Conservation (phyloP, 805 yeast species). For the Saccharomyces eubayanus region DNA sequence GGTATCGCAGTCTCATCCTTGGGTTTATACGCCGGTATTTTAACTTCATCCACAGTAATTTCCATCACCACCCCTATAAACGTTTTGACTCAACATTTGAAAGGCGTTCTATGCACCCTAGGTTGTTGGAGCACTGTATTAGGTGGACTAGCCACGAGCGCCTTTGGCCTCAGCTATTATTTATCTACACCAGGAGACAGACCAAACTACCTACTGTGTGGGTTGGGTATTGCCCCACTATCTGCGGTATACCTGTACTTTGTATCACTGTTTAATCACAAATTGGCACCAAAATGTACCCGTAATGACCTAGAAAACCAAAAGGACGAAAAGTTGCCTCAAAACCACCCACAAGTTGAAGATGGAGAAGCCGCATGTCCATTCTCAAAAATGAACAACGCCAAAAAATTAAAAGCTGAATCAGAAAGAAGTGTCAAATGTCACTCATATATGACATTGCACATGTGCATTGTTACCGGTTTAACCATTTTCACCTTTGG, state of each 20-base stretch:
- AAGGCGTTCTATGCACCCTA: slow-evolving; percentile 17
- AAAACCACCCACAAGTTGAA: slow-evolving; percentile 8
- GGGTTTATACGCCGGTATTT: slow-evolving; percentile 52
- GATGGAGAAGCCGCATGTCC: slow-evolving; percentile 12
- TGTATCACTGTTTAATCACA: neutral
- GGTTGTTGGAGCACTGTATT: slow-evolving; percentile 26
- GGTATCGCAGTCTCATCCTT: slow-evolving; percentile 58
- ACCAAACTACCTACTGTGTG: slow-evolving; percentile 4
- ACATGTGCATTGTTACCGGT: neutral
- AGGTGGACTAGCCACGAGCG: slow-evolving; percentile 42
- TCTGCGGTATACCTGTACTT: slow-evolving; percentile 8
- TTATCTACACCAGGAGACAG: slow-evolving; percentile 2
- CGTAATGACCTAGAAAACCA: neutral
- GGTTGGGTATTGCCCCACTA: slow-evolving; percentile 9
- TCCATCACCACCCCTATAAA: slow-evolving; percentile 25
- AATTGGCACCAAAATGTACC: neutral
- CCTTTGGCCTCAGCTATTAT: slow-evolving; percentile 45
- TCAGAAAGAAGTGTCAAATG: neutral
- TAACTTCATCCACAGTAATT: slow-evolving; percentile 29
- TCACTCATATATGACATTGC: neutral
- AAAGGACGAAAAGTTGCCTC: slow-evolving; percentile 5
- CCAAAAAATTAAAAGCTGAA: neutral
- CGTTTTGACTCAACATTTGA: slow-evolving; percentile 11
- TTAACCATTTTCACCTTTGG: neutral
- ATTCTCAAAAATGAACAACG: slow-evolving; percentile 3